These are phyloP conservation scores for Vitis hybrid DNA, from an alignment of 177 flowering plant species.

Conservation along the genomic window DNA sequence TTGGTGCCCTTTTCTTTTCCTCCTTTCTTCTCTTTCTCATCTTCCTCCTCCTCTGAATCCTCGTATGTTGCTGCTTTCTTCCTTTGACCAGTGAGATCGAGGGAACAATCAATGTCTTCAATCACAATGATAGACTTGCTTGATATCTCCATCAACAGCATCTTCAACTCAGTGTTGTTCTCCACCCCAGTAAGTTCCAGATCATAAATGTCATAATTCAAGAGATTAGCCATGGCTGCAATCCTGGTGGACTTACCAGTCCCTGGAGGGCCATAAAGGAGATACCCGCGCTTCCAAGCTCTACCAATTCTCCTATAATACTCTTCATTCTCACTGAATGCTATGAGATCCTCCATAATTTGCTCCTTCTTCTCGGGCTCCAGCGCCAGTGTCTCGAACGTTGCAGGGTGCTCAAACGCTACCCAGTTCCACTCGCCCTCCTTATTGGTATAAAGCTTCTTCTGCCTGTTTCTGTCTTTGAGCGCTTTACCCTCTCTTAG, in stretches of 20 bases:
- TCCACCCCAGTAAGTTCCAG: background rate
- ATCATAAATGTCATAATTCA: background rate
- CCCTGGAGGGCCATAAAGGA: too few species aligned
- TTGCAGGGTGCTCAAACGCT: background rate
- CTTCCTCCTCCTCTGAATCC: too few species aligned
- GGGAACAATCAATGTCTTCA: constrained; percentile 1
- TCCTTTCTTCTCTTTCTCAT: too few species aligned
- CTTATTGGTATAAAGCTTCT: background rate
- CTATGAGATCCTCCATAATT: background rate
- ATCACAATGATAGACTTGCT: background rate
- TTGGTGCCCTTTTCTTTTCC: too few species aligned
- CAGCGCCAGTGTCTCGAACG: background rate
- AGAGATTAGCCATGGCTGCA: background rate
- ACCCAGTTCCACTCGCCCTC: background rate
- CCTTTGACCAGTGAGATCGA: too few species aligned
- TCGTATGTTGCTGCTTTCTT: too few species aligned
- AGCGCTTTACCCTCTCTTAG: background rate
- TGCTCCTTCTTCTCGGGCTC: background rate
- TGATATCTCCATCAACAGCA: background rate
- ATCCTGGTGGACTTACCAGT: background rate
- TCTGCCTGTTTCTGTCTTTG: background rate
- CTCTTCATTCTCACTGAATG: background rate
- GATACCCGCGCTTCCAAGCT: background rate
- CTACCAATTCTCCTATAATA: background rate
- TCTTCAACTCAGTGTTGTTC: background rate